Percentiles rank a stretch among this genome's conserved stretches.
Evolutionary conservation across 148 eudicot genomes (phyloP).

Genomic region (Rhododendron vialii): DNA sequence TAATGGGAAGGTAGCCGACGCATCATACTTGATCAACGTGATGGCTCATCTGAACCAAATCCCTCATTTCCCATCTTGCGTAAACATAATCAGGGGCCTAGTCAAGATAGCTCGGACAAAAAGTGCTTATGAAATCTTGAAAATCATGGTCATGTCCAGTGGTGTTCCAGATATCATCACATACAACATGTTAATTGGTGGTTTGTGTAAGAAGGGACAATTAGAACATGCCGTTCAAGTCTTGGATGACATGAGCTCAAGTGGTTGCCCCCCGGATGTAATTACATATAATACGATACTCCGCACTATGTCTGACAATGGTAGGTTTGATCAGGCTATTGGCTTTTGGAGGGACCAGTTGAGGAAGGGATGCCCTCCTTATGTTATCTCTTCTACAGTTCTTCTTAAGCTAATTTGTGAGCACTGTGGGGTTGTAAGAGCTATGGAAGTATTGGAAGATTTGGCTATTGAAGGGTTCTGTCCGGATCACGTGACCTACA

Average conservation of each 20-base stretch:
- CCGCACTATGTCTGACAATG: slow-evolving; percentile 45
- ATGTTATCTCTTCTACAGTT: slow-evolving; percentile 48
- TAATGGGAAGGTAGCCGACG: slow-evolving; percentile 56
- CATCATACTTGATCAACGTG: slow-evolving; percentile 53
- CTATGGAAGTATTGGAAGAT: slow-evolving; percentile 69
- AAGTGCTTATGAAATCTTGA: slow-evolving; percentile 53
- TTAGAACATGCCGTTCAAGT: slow-evolving; percentile 46
- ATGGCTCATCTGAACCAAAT: slow-evolving; percentile 84
- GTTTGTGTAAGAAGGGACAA: slow-evolving; percentile 60
- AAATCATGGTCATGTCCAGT: slow-evolving; percentile 79
- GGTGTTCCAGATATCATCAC: slow-evolving; percentile 87
- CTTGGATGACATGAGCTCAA: slow-evolving; percentile 66
- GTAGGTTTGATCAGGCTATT: slow-evolving; percentile 50
- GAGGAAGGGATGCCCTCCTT: slow-evolving; percentile 82
- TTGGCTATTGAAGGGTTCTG: slow-evolving; percentile 70
- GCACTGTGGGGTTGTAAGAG: slow-evolving; percentile 48
- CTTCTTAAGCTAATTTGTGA: slow-evolving; percentile 55
- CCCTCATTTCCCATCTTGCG: slow-evolving; percentile 67
- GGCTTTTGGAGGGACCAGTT: slow-evolving; percentile 75
- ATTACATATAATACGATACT: slow-evolving; percentile 72
- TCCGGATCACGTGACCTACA: slow-evolving; percentile 74
- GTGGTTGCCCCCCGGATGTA: slow-evolving; percentile 79
- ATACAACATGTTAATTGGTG: slow-evolving; percentile 74
- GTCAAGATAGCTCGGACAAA: slow-evolving; percentile 37
- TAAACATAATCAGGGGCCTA: slow-evolving; percentile 72